Evolutionary conservation across 176 grass and related monocot genomes (phyloP).

Genomic region (Aegilops longissima): DNA sequence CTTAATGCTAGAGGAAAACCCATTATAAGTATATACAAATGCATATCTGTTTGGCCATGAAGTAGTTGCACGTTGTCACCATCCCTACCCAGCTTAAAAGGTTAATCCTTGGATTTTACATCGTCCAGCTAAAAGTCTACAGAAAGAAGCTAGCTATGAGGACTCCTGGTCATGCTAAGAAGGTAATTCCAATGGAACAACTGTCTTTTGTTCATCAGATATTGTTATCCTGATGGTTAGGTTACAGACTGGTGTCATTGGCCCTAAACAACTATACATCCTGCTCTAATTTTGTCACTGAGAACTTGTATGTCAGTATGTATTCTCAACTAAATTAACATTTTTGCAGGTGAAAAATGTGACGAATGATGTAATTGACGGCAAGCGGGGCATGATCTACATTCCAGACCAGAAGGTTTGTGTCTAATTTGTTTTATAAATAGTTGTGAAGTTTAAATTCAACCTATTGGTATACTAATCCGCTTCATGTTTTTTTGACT

Average conservation of each 20-base stretch:
- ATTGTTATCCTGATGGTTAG: constrained; percentile 1
- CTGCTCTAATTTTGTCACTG: neutral
- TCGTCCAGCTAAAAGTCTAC: constrained; percentile 54
- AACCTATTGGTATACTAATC: neutral
- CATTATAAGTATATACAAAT: too few relatives aligned
- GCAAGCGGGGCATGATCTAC: constrained; percentile 59
- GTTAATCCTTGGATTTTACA: too few relatives aligned
- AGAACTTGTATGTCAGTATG: neutral
- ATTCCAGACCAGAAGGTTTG: constrained; percentile 73
- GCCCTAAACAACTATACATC: neutral
- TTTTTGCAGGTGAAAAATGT: constrained; percentile 85
- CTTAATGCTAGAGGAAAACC: too few relatives aligned
- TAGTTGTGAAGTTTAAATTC: neutral
- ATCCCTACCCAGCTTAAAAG: too few relatives aligned
- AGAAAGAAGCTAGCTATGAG: constrained; percentile 78
- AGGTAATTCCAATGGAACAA: constrained; percentile 33
- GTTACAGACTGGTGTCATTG: neutral
- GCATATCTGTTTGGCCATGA: too few relatives aligned
- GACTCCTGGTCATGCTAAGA: constrained; percentile 61
- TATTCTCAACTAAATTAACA: neutral
- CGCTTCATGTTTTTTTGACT: neutral
- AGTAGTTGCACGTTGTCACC: too few relatives aligned
- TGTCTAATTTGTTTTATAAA: neutral
- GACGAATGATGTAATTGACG: constrained; percentile 44
- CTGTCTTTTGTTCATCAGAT: constrained; percentile 3